Base-by-base conservation (phyloP, 768 basidiomycete species). In the Russula compacta region DNA sequence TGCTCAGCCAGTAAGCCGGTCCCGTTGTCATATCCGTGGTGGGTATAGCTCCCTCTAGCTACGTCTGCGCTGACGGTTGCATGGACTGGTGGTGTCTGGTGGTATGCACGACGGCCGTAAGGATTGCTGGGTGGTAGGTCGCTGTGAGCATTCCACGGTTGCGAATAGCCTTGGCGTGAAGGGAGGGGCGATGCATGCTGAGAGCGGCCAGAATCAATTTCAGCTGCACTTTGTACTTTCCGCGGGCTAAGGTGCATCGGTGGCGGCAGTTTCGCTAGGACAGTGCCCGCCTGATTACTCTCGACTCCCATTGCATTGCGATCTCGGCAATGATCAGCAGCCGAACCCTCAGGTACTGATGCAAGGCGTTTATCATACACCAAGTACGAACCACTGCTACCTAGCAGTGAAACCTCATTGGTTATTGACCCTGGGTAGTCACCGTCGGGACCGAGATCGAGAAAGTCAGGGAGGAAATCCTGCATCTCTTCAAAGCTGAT, bases 381-480 rank as follows among this genome's bases (percentile, higher is more conserved):
- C 19, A 36, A 40, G 24, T 33, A 47, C 12, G 36, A 46, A 29
- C n/a, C 12, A 43, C 21, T 29, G 17, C 40, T 32, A 2, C 40
- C 38, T 5, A 39, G 17, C 2, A 42, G 21, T 5, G 38, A 42
- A n/a, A 55, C 19, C 9, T 21, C 53, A 6, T 47, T 21, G 19
- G 43, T 12, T 10, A 35, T 11, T n/a, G 35, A 40, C 21, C 19
- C 42, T n/a, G 52, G 53, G 6, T 32, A 14, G 17, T 64, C 56
- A 21, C 36, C 3, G n/a, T 59, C 63, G 14, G 53, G 1, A 21
- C 52, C 21, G 32, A 65, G 59, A 46, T 66, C 65, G 53, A 66
- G 63, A 32, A 66, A 64, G 48, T 66, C 57, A 39, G 63, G 59
- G 17, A 66, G 59, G 40, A 49, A 38, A 3, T 61, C 64, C 9